phyloP scores from a whole-genome alignment of 257 asterid species.

The Nyctanthes arbortristis region DNA sequence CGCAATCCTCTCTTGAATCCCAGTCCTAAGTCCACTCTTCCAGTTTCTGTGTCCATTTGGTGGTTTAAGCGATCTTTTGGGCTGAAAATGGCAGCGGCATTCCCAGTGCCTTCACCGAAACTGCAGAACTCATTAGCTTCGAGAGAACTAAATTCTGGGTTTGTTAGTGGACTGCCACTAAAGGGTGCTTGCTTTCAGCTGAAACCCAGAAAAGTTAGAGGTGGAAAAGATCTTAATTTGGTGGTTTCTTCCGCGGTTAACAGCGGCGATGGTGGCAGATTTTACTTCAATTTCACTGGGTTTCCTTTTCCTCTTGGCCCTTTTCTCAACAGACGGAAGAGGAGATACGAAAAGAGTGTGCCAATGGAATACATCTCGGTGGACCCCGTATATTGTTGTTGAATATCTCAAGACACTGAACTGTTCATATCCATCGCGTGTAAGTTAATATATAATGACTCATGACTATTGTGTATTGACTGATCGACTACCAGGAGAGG shows the following conservation, averaged over 20 bases:
- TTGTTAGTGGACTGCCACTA: conserved; percentile 41
- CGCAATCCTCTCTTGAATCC: conserved; percentile 6
- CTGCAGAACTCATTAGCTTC: conserved; percentile 29
- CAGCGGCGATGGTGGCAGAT: conserved; percentile 53
- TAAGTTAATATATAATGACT: too few relatives aligned
- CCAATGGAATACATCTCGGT: not conserved
- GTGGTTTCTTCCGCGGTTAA: conserved; percentile 51
- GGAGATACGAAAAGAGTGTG: conserved; percentile 70
- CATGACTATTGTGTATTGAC: too few relatives aligned
- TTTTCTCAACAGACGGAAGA: conserved; percentile 79
- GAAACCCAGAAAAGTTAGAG: conserved; percentile 48
- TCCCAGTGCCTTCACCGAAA: conserved; percentile 49
- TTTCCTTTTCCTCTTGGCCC: conserved; percentile 99
- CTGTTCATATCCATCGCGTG: not conserved
- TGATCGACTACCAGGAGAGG: not conserved
- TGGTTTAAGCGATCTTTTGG: conserved; percentile 6
- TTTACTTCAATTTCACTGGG: conserved; percentile 85
- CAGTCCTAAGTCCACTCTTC: conserved; percentile 11
- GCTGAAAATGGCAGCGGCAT: conserved; percentile 44
- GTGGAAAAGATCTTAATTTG: conserved; percentile 31
- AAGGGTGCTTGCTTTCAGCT: conserved; percentile 42
- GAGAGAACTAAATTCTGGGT: conserved; percentile 41
- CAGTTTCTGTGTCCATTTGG: too few relatives aligned
- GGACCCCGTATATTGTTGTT: not conserved
- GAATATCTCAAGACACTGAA: not conserved